Percentiles rank a stretch among this genome's conserved stretches.
phyloP scores from a whole-genome alignment of 441 rosid species.

The Gossypium lobatum region DNA sequence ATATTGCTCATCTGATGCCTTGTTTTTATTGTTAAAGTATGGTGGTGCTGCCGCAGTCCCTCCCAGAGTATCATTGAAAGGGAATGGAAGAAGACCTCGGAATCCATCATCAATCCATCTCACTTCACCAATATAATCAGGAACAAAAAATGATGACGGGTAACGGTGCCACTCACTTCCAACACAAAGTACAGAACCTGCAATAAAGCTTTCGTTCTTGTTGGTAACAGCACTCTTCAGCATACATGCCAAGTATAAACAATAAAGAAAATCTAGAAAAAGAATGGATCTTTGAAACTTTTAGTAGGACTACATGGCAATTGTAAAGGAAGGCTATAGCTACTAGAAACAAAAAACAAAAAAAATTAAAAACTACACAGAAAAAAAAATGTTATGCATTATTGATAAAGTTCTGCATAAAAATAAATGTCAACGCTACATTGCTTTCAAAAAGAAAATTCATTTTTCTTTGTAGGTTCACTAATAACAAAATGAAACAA shows the following conservation, averaged over 20 bases:
- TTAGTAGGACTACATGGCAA: background rate
- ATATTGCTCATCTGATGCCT: constrained; percentile 74
- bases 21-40: constrained; percentile 81
- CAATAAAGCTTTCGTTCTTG: background rate
- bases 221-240: background rate
- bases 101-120: constrained; percentile 95
- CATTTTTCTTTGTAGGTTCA: background rate
- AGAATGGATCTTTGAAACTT: background rate
- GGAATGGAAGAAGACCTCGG: constrained; percentile 88
- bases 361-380: background rate
- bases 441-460: background rate
- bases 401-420: background rate
- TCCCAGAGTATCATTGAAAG: constrained; percentile 71
- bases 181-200: constrained; percentile 89
- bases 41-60: constrained; percentile 87
- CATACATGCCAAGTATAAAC: background rate
- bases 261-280: background rate
- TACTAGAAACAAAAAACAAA: background rate
- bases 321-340: background rate
- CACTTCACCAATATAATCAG: constrained; percentile 57
- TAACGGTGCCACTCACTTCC: constrained; percentile 98
- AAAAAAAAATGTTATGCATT: background rate
- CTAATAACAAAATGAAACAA: background rate
- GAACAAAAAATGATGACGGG: constrained; percentile 87
- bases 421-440: background rate